Evolutionary conservation across 164 flowering plant genomes (phyloP), one percentile per base, ranked within the genome.

Genomic region (Magnolia sinica): DNA sequence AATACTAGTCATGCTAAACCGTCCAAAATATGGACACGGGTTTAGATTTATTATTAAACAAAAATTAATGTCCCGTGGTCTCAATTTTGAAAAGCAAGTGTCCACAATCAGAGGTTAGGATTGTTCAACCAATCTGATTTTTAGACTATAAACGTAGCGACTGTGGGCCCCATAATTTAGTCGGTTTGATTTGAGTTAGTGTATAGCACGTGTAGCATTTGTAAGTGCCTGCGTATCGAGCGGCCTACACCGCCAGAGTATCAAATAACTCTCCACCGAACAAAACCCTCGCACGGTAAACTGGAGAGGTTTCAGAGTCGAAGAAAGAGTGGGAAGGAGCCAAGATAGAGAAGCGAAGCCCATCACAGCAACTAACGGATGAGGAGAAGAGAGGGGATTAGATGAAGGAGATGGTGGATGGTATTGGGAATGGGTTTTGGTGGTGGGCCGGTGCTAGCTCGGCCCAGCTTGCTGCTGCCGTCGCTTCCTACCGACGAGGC

Each of bases 401-500:
- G 49, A 19, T 50, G 51, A 24, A 18, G 68, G 49, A 19, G 71
- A 68, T 68, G 71, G 71, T 29, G 49, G 71, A 68, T 68, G 61
- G 61, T 55, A 29, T 65, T 20, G 71, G 50, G 18, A 37, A n/a
- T 68, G 79, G 73, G 8, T 83, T 77, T 63, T 88, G 88, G 89
- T 88, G 88, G 88, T 92, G 98, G 96, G 88, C 84, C 5, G 7
- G 78, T 23, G 93, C 89, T 5, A 88, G 93, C 82, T 76, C 86
- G 2, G 83, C 79, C 24, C 98, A 92, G 75, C 49, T 90, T 66
- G 86, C 77, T 0, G 82, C 83, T 79, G 98, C 87, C 29, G 67
- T 92, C 10, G 69, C 73, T 1, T 79, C 89, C 1, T 83, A 18
- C 50, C 75, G 86, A 50, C 80, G 74, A 81, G 92, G 93, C 9